Evolutionary conservation across 78 protist genomes (phyloP), one percentile per base, ranked within the genome.

Genomic region (Diacronema lutheri): DNA sequence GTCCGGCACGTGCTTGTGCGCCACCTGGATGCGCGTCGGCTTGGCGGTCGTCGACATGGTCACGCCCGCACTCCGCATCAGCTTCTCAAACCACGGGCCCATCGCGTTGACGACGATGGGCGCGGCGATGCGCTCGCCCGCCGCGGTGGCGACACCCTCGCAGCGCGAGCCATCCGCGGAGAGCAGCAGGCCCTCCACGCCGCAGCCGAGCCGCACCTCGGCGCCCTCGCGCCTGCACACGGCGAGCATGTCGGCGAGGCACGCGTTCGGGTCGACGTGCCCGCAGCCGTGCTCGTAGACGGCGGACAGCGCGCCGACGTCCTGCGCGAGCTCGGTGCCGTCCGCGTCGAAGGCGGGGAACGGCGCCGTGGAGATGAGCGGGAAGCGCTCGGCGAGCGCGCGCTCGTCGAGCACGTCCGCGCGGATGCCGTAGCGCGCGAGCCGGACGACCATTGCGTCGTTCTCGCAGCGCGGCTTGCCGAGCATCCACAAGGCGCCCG

Each of bases 401-500:
- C 6, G 35, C 25, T 11, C 81, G 61, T 73, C 81, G 60, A 73
- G 57, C 56, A 25, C 31, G 33, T 73, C 81, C 21, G 81, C 41
- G 33, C 13, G 29, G 35, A 73, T 61, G 6, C 61, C 61, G 19
- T 44, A 50, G 60, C 46, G 41, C n/a, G 26, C 35, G 6, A 73
- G 81, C 81, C 81, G 56, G 60, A 13, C 35, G 40, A 40, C 35
- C 81, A 73, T 73, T 61, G 12, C 61, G 26, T 73, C 64, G 61
- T 73, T 73, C 46, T 26, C 14, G 35, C 23, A 0, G n/a, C 35
- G 35, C 29, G 33, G 19, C 46, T 73, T 31, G 25, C 81, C 81
- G 14, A 73, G 81, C 81, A 73, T 73, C 81, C 81, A 73, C 60
- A 73, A 37, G 40, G 81, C 81, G 81, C 81, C 81, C 31, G 81